Percentiles rank a stretch among this genome's conserved stretches.
These are phyloP conservation scores for Bryum argenteum DNA, from an alignment of 225 moss, liverwort and hornwort genomes.

Conservation along the genomic window DNA sequence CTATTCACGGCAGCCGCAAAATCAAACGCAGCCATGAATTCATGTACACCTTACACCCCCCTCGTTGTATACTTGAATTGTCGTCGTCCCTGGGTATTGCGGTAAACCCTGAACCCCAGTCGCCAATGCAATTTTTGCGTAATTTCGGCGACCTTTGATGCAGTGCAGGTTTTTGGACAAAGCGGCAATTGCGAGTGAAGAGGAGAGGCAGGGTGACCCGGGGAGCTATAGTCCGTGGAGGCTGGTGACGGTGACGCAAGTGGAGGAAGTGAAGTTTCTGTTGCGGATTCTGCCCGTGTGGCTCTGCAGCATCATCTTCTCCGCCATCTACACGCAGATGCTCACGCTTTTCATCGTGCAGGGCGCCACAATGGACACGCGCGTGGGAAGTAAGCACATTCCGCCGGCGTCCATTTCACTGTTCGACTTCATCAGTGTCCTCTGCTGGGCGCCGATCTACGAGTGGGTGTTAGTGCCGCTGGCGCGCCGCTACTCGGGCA, in stretches of 20 bases:
- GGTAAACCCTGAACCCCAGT: not conserved
- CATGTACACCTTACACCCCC: conserved; percentile 38
- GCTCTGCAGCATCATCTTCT: conserved; percentile 76
- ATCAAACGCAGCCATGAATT: conserved; percentile 66
- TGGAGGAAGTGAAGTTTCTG: conserved; percentile 78
- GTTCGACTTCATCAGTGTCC: conserved; percentile 71
- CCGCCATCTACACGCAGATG: conserved; percentile 77
- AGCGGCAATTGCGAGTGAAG: conserved; percentile 55
- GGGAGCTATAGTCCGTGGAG: conserved; percentile 54
- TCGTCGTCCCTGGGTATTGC: not conserved
- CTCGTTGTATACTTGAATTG: not conserved
- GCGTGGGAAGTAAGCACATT: conserved; percentile 50
- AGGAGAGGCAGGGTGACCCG: conserved; percentile 39
- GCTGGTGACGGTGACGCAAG: conserved; percentile 75
- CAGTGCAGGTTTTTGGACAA: conserved; percentile 81
- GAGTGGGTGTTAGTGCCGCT: conserved; percentile 77
- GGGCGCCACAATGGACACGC: conserved; percentile 71
- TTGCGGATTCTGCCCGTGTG: conserved; percentile 77
- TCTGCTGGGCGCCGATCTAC: conserved; percentile 75
- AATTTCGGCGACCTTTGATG: conserved; percentile 14
- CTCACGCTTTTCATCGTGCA: conserved; percentile 78
- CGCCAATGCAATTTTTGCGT: not conserved
- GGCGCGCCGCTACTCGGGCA: conserved; percentile 49
- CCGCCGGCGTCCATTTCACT: conserved; percentile 86
- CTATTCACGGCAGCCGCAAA: conserved; percentile 40